phyloP scores from a whole-genome alignment of 331 rosid species.

The Saraca asoca region DNA sequence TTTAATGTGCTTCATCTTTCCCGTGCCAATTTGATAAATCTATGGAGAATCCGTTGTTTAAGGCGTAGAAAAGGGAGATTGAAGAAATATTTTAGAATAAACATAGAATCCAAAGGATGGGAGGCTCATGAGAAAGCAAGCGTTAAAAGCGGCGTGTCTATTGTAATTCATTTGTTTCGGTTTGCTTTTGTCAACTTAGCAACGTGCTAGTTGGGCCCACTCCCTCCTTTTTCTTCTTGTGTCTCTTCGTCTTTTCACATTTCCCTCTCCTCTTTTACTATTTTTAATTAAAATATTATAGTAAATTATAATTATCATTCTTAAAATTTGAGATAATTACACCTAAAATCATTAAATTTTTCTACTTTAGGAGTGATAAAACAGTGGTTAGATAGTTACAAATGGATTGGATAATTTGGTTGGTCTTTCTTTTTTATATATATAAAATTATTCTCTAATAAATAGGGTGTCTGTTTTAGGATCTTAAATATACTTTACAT shows the following conservation, averaged over 20 bases:
- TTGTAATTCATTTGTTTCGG: slow-evolving; percentile 30
- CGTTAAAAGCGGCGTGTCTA: slow-evolving; percentile 46
- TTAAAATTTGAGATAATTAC: no score
- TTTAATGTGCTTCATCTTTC: no score
- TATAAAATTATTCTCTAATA: no score
- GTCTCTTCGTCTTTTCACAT: neutral
- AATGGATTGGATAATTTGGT: no score
- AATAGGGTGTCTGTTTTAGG: no score
- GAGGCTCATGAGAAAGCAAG: slow-evolving; percentile 28
- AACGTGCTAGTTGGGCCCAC: slow-evolving; percentile 18
- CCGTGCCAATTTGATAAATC: neutral
- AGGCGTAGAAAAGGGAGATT: slow-evolving; percentile 42
- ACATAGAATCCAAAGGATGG: neutral
- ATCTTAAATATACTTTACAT: no score
- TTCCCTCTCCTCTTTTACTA: neutral
- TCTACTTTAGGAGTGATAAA: no score
- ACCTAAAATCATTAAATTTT: no score
- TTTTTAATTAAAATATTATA: no score
- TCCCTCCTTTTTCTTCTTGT: neutral
- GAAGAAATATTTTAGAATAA: neutral
- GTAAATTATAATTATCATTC: no score
- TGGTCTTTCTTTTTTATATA: no score
- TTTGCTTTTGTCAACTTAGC: slow-evolving; percentile 39
- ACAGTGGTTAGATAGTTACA: no score
- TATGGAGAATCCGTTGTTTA: slow-evolving; percentile 35